These are phyloP conservation scores for Stemphylium vesicarium DNA, from an alignment of 2,329 filamentous ascomycete species.

Conservation along the genomic window DNA sequence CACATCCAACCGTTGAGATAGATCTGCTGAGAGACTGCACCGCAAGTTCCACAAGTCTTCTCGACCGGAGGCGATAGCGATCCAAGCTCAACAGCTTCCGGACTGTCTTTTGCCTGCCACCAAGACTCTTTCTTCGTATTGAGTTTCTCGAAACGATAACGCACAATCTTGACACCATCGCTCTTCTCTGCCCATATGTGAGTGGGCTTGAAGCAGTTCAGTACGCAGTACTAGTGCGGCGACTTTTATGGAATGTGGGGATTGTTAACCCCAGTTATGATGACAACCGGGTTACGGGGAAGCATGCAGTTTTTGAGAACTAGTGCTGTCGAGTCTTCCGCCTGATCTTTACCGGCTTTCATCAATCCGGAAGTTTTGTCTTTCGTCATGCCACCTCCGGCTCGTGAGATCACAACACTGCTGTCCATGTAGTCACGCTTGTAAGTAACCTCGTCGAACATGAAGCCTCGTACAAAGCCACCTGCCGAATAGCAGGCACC, in stretches of 20 bases:
- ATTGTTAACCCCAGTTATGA: conserved; percentile 60
- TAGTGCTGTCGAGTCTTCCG: conserved; percentile 45
- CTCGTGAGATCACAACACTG: conserved; percentile 68
- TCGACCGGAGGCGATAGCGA: conserved; percentile 39
- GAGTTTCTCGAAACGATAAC: conserved; percentile 71
- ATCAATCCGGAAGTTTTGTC: conserved; percentile 56
- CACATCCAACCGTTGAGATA: conserved; percentile 65
- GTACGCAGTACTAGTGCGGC: conserved; percentile 66
- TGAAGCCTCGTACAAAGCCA: conserved; percentile 61
- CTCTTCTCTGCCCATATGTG: conserved; percentile 71
- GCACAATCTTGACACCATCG: conserved; percentile 56
- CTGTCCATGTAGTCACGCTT: conserved; percentile 64
- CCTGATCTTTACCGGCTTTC: conserved; percentile 57
- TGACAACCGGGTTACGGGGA: conserved; percentile 58
- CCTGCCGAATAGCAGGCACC: conserved; percentile 62
- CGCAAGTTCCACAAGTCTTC: conserved; percentile 47
- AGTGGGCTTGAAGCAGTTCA: conserved; percentile 73
- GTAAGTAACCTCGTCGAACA: conserved; percentile 64
- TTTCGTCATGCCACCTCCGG: conserved; percentile 62
- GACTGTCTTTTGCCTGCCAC: conserved; percentile 59
- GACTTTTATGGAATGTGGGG: conserved; percentile 56
- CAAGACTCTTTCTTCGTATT: conserved; percentile 60
- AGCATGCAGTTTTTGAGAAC: conserved; percentile 57
- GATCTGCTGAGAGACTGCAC: conserved; percentile 41
- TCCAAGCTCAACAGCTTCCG: conserved; percentile 39